phyloP scores from a whole-genome alignment of 305 asterid genomes.

The Nicotiana rustica region DNA sequence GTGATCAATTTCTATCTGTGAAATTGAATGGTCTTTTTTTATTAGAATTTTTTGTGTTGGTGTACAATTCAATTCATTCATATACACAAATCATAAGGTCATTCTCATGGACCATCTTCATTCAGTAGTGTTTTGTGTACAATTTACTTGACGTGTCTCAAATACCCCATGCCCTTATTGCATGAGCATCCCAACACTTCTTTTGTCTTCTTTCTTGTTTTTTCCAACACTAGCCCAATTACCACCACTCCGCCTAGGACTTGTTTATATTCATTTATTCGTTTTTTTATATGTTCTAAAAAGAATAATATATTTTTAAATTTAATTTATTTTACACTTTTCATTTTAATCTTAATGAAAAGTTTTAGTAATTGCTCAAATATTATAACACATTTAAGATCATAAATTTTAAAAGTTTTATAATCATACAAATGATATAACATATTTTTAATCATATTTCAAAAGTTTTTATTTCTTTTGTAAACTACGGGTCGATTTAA shows the following conservation, averaged over 20 bases:
- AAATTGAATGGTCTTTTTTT: not conserved
- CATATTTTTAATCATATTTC: too few relatives aligned
- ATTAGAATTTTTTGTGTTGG: not conserved
- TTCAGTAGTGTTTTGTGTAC: not conserved
- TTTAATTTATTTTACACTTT: too few relatives aligned
- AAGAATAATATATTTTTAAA: too few relatives aligned
- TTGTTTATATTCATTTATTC: too few relatives aligned
- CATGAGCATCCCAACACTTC: slow-evolving; percentile 20
- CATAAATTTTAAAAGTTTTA: too few relatives aligned
- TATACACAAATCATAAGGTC: not conserved
- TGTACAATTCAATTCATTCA: not conserved
- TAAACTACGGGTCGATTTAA: too few relatives aligned
- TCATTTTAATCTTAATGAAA: too few relatives aligned
- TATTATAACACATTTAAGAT: too few relatives aligned
- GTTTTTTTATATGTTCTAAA: too few relatives aligned
- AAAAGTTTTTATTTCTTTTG: too few relatives aligned
- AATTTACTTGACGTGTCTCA: slow-evolving; percentile 4
- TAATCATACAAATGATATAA: too few relatives aligned
- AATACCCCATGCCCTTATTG: not conserved
- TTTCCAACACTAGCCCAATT: not conserved
- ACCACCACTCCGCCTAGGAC: not conserved
- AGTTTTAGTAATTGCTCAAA: too few relatives aligned
- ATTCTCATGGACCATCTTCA: slow-evolving; percentile 18
- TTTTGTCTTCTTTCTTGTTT: not conserved
- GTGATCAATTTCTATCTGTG: not conserved